A percentile compares a stretch with the other conserved stretches of the same genome.
phyloP scores from a whole-genome alignment of 208 protist genomes.

The Crithidia thermophila region DNA sequence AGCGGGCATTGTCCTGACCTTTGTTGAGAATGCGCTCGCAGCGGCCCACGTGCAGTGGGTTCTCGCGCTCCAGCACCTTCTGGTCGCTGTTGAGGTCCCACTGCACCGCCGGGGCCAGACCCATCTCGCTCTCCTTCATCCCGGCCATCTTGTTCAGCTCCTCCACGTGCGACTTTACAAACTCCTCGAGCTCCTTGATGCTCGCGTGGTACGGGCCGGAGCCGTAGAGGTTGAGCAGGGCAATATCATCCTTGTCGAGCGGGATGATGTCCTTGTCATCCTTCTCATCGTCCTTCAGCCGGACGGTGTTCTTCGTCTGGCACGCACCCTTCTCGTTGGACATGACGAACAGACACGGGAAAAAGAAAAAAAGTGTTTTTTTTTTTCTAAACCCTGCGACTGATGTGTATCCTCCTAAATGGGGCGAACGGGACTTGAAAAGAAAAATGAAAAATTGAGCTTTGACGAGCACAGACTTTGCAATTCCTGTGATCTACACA shows the following conservation, averaged over 20 bases:
- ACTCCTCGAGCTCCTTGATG: constrained; percentile 98
- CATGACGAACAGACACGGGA: constrained; percentile 55
- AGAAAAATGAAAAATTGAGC: background rate
- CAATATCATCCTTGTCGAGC: constrained; percentile 99
- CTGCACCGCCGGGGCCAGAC: constrained; percentile 97
- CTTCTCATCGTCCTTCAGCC: constrained; percentile 73
- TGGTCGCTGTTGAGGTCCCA: constrained; percentile 99
- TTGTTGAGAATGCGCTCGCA: constrained; percentile 99
- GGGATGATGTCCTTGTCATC: constrained; percentile 92
- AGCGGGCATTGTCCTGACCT: constrained; percentile 93
- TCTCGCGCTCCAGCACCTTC: constrained; percentile 96
- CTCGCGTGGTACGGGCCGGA: constrained; percentile 96
- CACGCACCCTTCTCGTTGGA: constrained; percentile 87
- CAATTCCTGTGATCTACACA: background rate
- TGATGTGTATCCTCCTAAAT: background rate
- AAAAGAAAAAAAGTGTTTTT: no score
- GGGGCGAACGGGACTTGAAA: background rate
- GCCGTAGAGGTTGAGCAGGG: constrained; percentile 98
- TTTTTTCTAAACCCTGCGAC: background rate
- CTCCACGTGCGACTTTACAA: constrained; percentile 96
- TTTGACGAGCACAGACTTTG: background rate
- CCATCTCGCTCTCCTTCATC: constrained; percentile 99
- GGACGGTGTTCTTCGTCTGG: constrained; percentile 79
- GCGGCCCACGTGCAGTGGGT: constrained; percentile 98
- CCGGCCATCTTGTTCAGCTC: constrained; percentile 96